A percentile compares a stretch with the other conserved stretches of the same genome.
These are phyloP conservation scores for Lepidium campestre DNA, from an alignment of 441 rosid genomes.

Conservation along the genomic window DNA sequence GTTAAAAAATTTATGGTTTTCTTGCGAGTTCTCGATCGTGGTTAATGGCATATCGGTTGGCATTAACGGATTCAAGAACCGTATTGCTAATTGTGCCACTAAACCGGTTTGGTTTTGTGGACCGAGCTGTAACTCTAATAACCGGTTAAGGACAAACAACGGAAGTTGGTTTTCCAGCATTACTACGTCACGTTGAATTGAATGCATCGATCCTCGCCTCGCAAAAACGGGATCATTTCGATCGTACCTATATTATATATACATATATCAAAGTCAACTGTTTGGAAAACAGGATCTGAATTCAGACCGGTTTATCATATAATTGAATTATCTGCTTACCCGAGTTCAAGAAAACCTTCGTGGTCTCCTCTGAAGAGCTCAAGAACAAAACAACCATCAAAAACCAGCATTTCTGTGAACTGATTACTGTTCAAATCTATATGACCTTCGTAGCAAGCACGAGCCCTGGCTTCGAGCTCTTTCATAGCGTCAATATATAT, in stretches of 20 bases:
- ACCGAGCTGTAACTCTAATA: constrained; percentile 56
- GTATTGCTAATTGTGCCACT: constrained; percentile 50
- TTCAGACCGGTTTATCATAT: not conserved
- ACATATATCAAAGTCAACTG: not conserved
- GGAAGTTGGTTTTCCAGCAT: constrained; percentile 88
- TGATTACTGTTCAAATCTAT: constrained; percentile 46
- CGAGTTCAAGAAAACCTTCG: constrained; percentile 51
- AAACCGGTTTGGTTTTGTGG: constrained; percentile 44
- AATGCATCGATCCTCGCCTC: constrained; percentile 74
- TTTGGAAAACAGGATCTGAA: not conserved
- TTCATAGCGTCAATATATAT: constrained; percentile 50
- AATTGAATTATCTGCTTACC: constrained; percentile 13
- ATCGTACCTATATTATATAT: constrained; percentile 28
- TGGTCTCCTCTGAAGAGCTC: constrained; percentile 66
- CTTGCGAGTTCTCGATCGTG: constrained; percentile 36
- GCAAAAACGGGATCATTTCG: constrained; percentile 73
- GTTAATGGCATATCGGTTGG: constrained; percentile 72
- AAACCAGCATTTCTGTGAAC: constrained; percentile 73
- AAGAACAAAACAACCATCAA: constrained; percentile 73
- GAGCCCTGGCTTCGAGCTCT: constrained; percentile 60
- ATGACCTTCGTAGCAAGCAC: constrained; percentile 61
- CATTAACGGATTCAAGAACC: constrained; percentile 71
- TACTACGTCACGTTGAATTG: constrained; percentile 37
- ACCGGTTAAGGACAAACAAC: constrained; percentile 55
- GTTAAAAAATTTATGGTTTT: constrained; percentile 32